phyloP scores from a whole-genome alignment of 345 rosid species.

The Citrus mangshanensis region DNA sequence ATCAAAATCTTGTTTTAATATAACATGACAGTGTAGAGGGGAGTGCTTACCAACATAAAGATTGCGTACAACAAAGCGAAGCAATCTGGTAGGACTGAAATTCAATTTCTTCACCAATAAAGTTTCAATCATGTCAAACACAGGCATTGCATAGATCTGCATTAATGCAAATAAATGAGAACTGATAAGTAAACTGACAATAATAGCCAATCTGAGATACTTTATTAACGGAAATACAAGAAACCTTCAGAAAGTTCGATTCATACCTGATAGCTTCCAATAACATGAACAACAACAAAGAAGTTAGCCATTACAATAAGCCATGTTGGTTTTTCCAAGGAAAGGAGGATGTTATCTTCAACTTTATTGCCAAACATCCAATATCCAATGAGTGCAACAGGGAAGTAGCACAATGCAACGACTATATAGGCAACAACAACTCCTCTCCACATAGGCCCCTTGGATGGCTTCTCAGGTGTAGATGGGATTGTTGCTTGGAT shows the following conservation, averaged over 20 bases:
- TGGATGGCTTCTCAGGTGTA: slow-evolving; percentile 72
- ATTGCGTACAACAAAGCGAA: slow-evolving; percentile 47
- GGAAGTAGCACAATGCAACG: slow-evolving; percentile 77
- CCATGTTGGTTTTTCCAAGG: slow-evolving; percentile 65
- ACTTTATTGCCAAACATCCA: slow-evolving; percentile 57
- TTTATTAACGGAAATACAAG: background rate
- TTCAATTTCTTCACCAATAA: slow-evolving; percentile 49
- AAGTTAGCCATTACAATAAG: slow-evolving; percentile 64
- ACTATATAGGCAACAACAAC: slow-evolving; percentile 63
- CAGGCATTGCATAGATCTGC: slow-evolving; percentile 65
- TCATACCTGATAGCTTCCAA: slow-evolving; percentile 75
- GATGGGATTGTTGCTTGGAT: slow-evolving; percentile 87
- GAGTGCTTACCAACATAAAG: slow-evolving; percentile 47
- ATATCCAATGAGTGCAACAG: slow-evolving; percentile 66
- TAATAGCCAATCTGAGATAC: background rate
- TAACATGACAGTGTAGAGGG: background rate
- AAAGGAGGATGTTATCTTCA: slow-evolving; percentile 49
- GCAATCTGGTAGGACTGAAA: slow-evolving; percentile 34
- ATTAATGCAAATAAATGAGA: background rate
- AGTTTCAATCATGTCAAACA: slow-evolving; percentile 68
- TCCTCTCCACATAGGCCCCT: slow-evolving; percentile 74
- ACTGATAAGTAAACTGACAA: background rate
- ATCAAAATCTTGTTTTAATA: background rate
- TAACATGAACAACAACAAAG: slow-evolving; percentile 75
- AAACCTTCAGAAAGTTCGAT: background rate